Evolutionary conservation across 2,329 filamentous ascomycete species (phyloP).

Genomic region (Grosmannia clavigera): DNA sequence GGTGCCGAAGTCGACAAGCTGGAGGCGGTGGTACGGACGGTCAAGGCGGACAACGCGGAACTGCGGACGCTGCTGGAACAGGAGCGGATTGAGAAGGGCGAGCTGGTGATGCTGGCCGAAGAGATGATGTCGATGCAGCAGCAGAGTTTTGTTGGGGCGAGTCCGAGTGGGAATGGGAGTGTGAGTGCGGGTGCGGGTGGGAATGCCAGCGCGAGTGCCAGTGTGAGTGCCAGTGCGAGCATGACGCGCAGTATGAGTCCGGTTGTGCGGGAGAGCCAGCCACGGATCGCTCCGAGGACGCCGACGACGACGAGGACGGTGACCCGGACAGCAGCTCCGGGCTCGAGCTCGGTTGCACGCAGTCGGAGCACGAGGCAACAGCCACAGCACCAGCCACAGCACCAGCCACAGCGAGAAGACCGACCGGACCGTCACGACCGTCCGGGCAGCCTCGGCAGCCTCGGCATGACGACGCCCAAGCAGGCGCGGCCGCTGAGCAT

Average conservation of each 20-base stretch:
- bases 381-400: neutral
- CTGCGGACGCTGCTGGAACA: slow-evolving; percentile 54
- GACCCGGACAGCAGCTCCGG: neutral
- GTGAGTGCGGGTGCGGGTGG: neutral
- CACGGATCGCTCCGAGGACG: slow-evolving; percentile 12
- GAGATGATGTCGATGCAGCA: slow-evolving; percentile 61
- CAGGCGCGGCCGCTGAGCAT: slow-evolving; percentile 10
- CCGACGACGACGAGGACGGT: neutral
- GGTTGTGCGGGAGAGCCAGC: too few species aligned
- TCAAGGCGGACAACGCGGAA: slow-evolving; percentile 57
- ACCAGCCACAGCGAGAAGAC: neutral
- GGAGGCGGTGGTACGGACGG: slow-evolving; percentile 55
- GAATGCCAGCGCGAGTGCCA: neutral
- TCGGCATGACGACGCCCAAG: slow-evolving; percentile 14
- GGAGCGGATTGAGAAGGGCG: slow-evolving; percentile 73
- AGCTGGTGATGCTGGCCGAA: slow-evolving; percentile 68
- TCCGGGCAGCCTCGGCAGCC: slow-evolving; percentile 10
- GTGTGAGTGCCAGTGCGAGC: too few species aligned
- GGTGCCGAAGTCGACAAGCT: slow-evolving; percentile 66
- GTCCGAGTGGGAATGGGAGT: neutral
- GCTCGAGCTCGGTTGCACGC: neutral
- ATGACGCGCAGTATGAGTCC: too few species aligned
- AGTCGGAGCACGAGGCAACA: neutral
- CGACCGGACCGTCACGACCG: neutral
- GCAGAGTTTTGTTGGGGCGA: slow-evolving; percentile 31